Conservation (phyloP, 164 flowering plant genomes). For the Cinnamomum chago region DNA sequence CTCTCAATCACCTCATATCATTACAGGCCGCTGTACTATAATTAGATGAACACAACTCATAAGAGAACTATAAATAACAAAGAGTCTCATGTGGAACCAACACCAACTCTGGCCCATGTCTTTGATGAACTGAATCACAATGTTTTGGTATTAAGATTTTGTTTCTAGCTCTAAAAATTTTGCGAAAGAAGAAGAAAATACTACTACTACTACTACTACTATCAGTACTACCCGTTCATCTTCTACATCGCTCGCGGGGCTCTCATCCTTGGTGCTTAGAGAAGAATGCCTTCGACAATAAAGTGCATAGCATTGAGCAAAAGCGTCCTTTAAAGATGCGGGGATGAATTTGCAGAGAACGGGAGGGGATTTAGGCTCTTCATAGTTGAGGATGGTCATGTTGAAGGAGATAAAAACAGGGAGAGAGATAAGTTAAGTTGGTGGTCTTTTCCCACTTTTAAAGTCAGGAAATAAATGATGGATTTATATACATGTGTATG, state of each 20-base stretch:
- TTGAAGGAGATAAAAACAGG: not conserved
- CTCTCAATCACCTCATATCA: too few species aligned
- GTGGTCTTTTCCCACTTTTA: not conserved
- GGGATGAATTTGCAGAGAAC: conserved; percentile 30
- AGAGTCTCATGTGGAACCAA: too few species aligned
- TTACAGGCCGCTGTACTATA: too few species aligned
- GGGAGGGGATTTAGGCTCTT: not conserved
- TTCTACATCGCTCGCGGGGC: conserved; percentile 27
- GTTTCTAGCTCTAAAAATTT: not conserved
- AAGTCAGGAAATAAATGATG: not conserved
- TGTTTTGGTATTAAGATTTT: too few species aligned
- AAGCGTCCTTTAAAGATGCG: conserved; percentile 40
- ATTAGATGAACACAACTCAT: too few species aligned
- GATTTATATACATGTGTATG: conserved; percentile 1
- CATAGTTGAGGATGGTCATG: conserved; percentile 1
- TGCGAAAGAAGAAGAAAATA: not conserved
- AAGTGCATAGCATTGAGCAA: conserved; percentile 36
- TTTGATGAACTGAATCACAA: too few species aligned
- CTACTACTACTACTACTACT: too few species aligned
- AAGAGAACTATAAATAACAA: too few species aligned
- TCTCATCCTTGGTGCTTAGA: conserved; percentile 35
- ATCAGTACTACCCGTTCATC: conserved; percentile 47
- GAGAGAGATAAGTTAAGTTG: not conserved
- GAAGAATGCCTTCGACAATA: conserved; percentile 13
- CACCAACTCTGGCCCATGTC: too few species aligned